phyloP scores from a whole-genome alignment of 495 filamentous ascomycete species.

The Staphylotrichum longicolle region DNA sequence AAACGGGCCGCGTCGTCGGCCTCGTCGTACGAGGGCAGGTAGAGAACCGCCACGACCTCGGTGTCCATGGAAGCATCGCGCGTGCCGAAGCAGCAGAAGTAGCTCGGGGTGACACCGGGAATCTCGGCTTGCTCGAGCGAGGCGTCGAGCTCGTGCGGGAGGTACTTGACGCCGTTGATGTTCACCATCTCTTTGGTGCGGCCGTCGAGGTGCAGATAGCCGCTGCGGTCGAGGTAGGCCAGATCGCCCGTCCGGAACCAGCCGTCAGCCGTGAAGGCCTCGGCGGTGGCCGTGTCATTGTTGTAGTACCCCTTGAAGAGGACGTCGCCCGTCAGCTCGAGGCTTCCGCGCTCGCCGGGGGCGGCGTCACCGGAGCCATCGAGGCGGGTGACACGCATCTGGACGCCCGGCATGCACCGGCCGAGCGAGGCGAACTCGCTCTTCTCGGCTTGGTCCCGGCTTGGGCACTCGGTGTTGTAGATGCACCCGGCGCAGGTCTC shows the following conservation, averaged over 20 bases:
- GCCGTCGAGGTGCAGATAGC: constrained; percentile 54
- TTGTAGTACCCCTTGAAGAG: constrained; percentile 63
- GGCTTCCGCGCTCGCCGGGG: constrained; percentile 20
- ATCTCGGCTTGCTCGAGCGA: constrained; percentile 41
- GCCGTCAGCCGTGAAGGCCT: constrained; percentile 58
- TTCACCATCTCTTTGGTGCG: constrained; percentile 60
- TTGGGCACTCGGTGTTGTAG: constrained; percentile 29
- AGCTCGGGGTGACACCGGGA: constrained; percentile 8
- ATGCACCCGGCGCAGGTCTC: constrained; percentile 55
- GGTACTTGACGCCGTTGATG: constrained; percentile 54
- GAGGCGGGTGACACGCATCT: constrained; percentile 41
- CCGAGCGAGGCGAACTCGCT: constrained; percentile 40
- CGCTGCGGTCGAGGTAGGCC: constrained; percentile 47
- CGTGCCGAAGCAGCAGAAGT: constrained; percentile 35
- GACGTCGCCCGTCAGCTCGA: constrained; percentile 39
- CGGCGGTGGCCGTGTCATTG: constrained; percentile 52
- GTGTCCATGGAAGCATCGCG: constrained; percentile 23
- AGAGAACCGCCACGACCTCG: constrained; percentile 13
- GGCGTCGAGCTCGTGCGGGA: constrained; percentile 43
- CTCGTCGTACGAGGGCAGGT: constrained; percentile 10
- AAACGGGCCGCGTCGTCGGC: constrained; percentile 7
- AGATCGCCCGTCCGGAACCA: constrained; percentile 70
- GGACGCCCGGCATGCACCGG: constrained; percentile 38
- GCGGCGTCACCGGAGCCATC: constrained; percentile 24
- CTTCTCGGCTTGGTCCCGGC: constrained; percentile 25